Percentiles rank a stretch among this genome's conserved stretches.
Evolutionary conservation across 805 yeast genomes (phyloP).

Genomic region (Metschnikowia reukaufii): DNA sequence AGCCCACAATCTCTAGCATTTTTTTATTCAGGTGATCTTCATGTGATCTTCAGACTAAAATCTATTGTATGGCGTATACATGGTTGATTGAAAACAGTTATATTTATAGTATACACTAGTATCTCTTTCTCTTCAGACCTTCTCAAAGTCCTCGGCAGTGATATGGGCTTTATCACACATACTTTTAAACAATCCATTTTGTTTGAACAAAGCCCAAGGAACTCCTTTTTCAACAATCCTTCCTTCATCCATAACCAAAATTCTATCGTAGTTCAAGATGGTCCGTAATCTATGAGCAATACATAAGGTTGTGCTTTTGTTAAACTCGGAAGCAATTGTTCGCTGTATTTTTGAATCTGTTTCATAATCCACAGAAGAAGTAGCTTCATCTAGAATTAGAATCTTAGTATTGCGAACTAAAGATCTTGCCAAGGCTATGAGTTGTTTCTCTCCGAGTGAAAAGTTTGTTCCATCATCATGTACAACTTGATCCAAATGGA

Average conservation of each 20-base stretch:
- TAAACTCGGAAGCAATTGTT: conserved; percentile 72
- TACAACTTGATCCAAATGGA: conserved; percentile 47
- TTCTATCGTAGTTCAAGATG: conserved; percentile 70
- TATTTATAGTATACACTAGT: too few relatives aligned
- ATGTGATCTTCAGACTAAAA: background rate
- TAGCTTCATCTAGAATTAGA: conserved; percentile 82
- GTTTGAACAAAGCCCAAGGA: conserved; percentile 59
- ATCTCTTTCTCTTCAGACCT: background rate
- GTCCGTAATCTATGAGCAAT: conserved; percentile 86
- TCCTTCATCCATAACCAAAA: conserved; percentile 81
- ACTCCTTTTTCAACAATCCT: conserved; percentile 70
- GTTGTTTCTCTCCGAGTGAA: conserved; percentile 76
- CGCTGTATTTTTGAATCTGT: conserved; percentile 78
- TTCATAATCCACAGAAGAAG: conserved; percentile 79
- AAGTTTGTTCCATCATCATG: conserved; percentile 72
- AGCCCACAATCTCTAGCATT: conserved; percentile 39
- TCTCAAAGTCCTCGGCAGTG: conserved; percentile 41
- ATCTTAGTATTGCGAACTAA: conserved; percentile 72
- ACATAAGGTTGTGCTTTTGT: conserved; percentile 72
- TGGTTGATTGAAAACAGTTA: too few relatives aligned
- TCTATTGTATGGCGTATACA: too few relatives aligned
- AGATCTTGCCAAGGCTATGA: conserved; percentile 81
- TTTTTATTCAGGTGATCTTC: background rate
- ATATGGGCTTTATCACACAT: conserved; percentile 64
- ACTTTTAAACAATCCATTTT: conserved; percentile 54